Evolutionary conservation across 176 grass and related monocot species (phyloP), one percentile per base, ranked within the genome.

Genomic region (Musa schizocarpa): DNA sequence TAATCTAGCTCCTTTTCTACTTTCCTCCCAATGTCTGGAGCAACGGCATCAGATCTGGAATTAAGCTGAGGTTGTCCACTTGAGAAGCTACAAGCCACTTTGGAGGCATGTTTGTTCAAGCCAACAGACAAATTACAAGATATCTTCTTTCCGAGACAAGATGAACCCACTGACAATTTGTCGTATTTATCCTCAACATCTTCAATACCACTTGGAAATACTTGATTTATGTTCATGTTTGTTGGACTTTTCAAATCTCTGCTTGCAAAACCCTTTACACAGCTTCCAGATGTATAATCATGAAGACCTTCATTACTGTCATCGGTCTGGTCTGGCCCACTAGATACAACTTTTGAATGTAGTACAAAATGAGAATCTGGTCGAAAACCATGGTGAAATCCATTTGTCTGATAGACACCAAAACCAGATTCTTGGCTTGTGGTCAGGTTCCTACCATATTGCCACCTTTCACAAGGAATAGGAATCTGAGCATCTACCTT

Each of bases 61-160:
- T 78, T 79, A 29, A 73, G 70, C 64, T 85, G 68, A 78, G 77
- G 62, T 54, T 68, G 69, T 20, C 20, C 69, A 75, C 80, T 74
- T 13, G 48, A 70, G 71, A 19, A 82, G 75, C 49, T 70, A 6
- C 20, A 81, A 69, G 67, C 71, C 27, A 79, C 54, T 74, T 74
- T 59, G 65, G 85, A 72, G 25, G 67, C 67, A 10, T 43, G 34
- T 3, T 79, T 80, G 50, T 79, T 85, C 50, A 63, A 50, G 68
- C 67, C 72, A 72, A 80, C 71, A 65, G 58, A 8, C 19, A 67
- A 50, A 54, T 65, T 54, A 76, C 10, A n/a, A 49, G 24, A 53
- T 26, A 43, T 14, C 76, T 59, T 84, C 27, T 73, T 69, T 54
- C 49, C 73, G 14, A 84, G 14, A 26, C 65, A 77, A n/a, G 83